Evolutionary conservation across 2,329 filamentous ascomycete species (phyloP), one percentile per base, ranked within the genome.

Genomic region (Didymella lethalis): DNA sequence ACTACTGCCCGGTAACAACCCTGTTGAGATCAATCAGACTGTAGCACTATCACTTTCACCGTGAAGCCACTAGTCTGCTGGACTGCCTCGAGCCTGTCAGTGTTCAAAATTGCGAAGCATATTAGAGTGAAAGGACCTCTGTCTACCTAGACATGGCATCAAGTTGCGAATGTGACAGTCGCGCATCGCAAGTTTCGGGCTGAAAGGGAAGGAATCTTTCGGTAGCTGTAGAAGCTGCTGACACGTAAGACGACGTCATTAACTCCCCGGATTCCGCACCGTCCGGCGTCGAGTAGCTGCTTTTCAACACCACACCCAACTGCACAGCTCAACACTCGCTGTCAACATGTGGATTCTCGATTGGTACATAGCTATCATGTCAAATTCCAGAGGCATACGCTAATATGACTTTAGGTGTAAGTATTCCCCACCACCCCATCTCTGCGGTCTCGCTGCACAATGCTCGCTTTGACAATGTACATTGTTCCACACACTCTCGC

Each of bases 331-430:
- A 18, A 46, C 16, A 47, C 34, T 18, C 20, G 38, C 49, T 18
- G 40, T 25, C 40, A 54, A 49, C 54, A 96, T 96, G 92, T 96
- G 92, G 91, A 91, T 96, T 79, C 82, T 96, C 77, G 92, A 94
- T 86, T 96, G 92, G 92, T 95, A 59, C 10, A 23, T 54, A 32
- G 25, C 28, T 8, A 3, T 10, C 31, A 31, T 8, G 18, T 3
- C 26, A 14, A 4, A 6, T 4, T 18, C n/a, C 16, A 11, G 12
- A 50, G 29, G 16, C 28, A 29, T 28, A 7, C 54, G 50, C 63
- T 70, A 54, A 72, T 44, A n/a, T 50, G 38, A 55, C 28, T 43
- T 60, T 58, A 74, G 72, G 72, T 73, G 72, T 74, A 73, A 71
- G 72, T 71, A 55, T 41, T 55, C 54, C 20, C 36, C 25, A 43